Conservation (phyloP, 331 rosid species). For the Pyrus hybrid region DNA sequence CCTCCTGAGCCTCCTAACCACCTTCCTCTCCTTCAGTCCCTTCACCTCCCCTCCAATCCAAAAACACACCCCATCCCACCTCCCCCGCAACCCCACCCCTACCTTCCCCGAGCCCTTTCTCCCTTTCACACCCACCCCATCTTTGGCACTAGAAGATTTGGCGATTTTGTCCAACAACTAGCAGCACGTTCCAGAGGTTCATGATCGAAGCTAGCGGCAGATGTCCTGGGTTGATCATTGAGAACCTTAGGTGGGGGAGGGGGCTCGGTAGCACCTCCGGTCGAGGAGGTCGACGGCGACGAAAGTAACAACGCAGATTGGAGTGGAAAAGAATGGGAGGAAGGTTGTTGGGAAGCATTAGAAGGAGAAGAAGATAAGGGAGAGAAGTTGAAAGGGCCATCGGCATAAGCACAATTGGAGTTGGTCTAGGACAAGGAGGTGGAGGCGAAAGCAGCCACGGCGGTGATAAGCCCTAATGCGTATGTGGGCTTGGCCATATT, state of each 20-base stretch:
- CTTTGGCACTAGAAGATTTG: slow-evolving; percentile 49
- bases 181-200: slow-evolving; percentile 76
- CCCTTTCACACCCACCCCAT: too few relatives aligned
- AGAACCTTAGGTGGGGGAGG: slow-evolving; percentile 45
- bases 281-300: slow-evolving; percentile 4
- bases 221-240: slow-evolving; percentile 71
- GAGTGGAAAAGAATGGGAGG: slow-evolving; percentile 24
- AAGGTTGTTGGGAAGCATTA: slow-evolving; percentile 19
- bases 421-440: slow-evolving; percentile 20
- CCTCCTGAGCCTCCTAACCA: too few relatives aligned
- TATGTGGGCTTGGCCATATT: slow-evolving; percentile 51
- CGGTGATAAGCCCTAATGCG: slow-evolving; percentile 50
- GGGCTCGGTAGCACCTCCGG: slow-evolving; percentile 9
- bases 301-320: slow-evolving; percentile 11
- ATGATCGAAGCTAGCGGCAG: slow-evolving; percentile 83
- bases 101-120: too few relatives aligned
- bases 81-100: too few relatives aligned
- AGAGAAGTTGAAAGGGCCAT: slow-evolving; percentile 47
- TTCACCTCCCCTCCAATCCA: too few relatives aligned
- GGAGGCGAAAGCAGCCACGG: slow-evolving; percentile 58
- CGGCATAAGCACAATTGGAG: slow-evolving; percentile 35
- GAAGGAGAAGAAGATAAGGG: slow-evolving; percentile 28
- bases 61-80: too few relatives aligned
- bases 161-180: slow-evolving; percentile 40
- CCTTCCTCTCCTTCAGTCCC: too few relatives aligned